A percentile compares a stretch with the other conserved stretches of the same genome.
Evolutionary conservation across 2,329 filamentous ascomycete genomes (phyloP).

Genomic region (Talaromyces funiculosus): DNA sequence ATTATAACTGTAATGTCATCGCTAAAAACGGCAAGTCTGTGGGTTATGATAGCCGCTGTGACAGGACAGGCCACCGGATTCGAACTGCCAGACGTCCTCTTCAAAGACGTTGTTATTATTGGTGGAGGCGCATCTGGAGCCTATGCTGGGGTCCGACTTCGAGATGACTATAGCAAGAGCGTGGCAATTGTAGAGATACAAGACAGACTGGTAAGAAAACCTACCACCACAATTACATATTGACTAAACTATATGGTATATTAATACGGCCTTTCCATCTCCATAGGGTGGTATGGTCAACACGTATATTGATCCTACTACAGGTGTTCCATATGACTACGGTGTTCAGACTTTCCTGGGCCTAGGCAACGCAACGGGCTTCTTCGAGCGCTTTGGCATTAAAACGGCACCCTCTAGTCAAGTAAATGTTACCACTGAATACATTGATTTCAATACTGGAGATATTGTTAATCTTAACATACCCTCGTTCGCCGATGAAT

Average conservation of each 20-base stretch:
- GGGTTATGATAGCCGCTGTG: neutral
- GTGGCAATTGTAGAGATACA: constrained; percentile 34
- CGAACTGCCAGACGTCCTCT: constrained; percentile 14
- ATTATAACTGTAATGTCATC: neutral
- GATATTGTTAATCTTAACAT: constrained; percentile 15
- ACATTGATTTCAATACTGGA: constrained; percentile 26
- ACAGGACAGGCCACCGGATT: neutral
- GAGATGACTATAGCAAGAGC: constrained; percentile 24
- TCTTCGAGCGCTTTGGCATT: constrained; percentile 27
- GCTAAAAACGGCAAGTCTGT: neutral
- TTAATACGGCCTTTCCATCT: neutral
- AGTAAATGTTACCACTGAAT: constrained; percentile 16
- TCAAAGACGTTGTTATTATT: constrained; percentile 30
- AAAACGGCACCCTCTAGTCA: constrained; percentile 16
- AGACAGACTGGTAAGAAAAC: constrained; percentile 17
- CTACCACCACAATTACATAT: neutral
- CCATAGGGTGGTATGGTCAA: constrained; percentile 30
- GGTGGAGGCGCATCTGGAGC: constrained; percentile 33
- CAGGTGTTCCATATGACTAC: constrained; percentile 27
- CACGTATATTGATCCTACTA: constrained; percentile 25
- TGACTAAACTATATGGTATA: neutral
- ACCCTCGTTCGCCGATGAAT: neutral
- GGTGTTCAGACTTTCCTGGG: constrained; percentile 29
- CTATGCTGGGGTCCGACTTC: constrained; percentile 29
- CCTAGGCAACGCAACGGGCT: constrained; percentile 26